A percentile compares a stretch with the other conserved stretches of the same genome.
Conservation (phyloP, 129 eudicot species). For the Logfia minima region DNA sequence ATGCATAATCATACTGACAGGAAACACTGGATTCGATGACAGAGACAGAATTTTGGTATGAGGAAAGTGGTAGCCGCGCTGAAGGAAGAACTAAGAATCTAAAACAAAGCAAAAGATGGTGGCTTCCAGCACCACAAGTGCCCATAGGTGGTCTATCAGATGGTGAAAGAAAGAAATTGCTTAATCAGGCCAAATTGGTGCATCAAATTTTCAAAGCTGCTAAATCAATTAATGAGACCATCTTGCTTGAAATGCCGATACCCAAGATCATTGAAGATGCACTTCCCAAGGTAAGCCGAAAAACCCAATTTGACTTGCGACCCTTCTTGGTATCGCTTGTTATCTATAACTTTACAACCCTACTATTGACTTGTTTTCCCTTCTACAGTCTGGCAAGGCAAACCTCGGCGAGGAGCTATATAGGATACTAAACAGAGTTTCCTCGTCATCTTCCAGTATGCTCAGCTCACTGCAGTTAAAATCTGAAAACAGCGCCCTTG, state of each 20-base stretch:
- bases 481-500: conserved; percentile 69
- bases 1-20: conserved; percentile 34
- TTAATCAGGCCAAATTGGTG: conserved; percentile 62
- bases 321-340: background rate
- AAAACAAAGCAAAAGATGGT: conserved; percentile 83
- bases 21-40: conserved; percentile 78
- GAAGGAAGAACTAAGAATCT: conserved; percentile 62
- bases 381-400: conserved; percentile 73
- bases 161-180: conserved; percentile 56
- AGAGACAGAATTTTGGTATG: conserved; percentile 81
- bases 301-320: background rate
- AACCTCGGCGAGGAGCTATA: conserved; percentile 87
- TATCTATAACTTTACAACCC: background rate
- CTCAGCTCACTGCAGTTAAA: conserved; percentile 49
- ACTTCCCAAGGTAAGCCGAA: conserved; percentile 71
- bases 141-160: conserved; percentile 82
- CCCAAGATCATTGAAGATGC: conserved; percentile 61
- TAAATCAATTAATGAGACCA: conserved; percentile 68
- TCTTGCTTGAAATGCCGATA: conserved; percentile 72
- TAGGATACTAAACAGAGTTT: conserved; percentile 53
- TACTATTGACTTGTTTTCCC: conserved; percentile 10
- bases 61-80: conserved; percentile 79
- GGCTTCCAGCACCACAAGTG: conserved; percentile 91
- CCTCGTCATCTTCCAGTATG: conserved; percentile 51
- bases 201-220: conserved; percentile 91